A percentile compares a stretch with the other conserved stretches of the same genome.
Conservation (phyloP, 306 rosid genomes). For the Clitoria ternatea region DNA sequence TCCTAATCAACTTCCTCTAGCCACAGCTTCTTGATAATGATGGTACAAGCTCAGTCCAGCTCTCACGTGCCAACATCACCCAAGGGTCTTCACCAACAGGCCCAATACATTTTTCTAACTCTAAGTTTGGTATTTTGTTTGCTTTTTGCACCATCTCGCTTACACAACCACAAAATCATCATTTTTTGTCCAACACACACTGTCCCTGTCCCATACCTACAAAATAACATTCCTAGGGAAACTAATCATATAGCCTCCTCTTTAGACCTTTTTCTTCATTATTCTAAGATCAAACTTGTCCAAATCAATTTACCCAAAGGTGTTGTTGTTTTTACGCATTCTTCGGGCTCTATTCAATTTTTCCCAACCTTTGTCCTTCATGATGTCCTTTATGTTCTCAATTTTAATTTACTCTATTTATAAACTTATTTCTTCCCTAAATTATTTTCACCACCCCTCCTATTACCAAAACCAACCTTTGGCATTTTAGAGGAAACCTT, state of each 20-base stretch:
- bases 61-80: no score
- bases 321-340: not conserved
- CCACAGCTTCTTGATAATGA: no score
- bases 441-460: not conserved
- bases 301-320: not conserved
- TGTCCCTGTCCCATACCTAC: not conserved
- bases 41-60: no score
- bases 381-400: not conserved
- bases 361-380: not conserved
- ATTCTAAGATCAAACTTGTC: no score
- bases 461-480: no score
- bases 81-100: not conserved
- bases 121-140: not conserved
- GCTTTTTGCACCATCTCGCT: no score
- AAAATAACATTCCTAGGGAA: not conserved
- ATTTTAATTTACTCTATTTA: not conserved
- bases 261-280: no score
- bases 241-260: not conserved
- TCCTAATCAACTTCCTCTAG: no score
- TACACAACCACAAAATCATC: not conserved
- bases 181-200: not conserved
- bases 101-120: not conserved
- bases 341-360: not conserved
- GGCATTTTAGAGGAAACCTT: not conserved
- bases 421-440: not conserved